Conservation (phyloP, 169 alveolate genomes). For the Eimeria sp. region DNA sequence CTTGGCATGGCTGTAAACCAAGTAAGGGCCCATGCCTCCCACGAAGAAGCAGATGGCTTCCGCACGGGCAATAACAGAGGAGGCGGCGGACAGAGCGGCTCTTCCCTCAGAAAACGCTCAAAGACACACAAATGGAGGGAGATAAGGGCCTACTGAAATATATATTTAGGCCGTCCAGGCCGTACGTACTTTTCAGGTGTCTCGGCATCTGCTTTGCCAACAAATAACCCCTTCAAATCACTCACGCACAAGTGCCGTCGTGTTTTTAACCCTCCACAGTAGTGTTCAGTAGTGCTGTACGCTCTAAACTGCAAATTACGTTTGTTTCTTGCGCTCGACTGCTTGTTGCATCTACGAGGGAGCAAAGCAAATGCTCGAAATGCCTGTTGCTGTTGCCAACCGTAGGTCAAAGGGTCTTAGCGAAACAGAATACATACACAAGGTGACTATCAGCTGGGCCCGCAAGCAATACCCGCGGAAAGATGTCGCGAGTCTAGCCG, state of each 20-base stretch:
- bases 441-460: background rate
- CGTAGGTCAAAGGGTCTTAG: background rate
- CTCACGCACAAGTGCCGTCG: background rate
- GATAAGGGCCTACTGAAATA: constrained; percentile 89
- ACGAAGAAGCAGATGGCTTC: constrained; percentile 88
- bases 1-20: constrained; percentile 73
- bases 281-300: background rate
- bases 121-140: constrained; percentile 90
- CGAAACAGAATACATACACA: background rate
- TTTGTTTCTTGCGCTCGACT: too few species aligned
- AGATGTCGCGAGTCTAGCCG: background rate
- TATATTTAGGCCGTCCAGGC: background rate
- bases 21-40: constrained; percentile 87
- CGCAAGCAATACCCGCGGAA: background rate
- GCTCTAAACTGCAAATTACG: background rate
- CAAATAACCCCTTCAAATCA: background rate
- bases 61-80: constrained; percentile 88
- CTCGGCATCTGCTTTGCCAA: background rate
- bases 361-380: background rate
- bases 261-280: background rate
- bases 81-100: constrained; percentile 94
- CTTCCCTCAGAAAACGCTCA: constrained; percentile 88
- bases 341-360: background rate
- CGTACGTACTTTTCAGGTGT: background rate
- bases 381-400: background rate